Percentiles rank a stretch among this genome's conserved stretches.
These are phyloP conservation scores for Dalechampia spathulata DNA, from an alignment of 441 rosid species.

Conservation along the genomic window DNA sequence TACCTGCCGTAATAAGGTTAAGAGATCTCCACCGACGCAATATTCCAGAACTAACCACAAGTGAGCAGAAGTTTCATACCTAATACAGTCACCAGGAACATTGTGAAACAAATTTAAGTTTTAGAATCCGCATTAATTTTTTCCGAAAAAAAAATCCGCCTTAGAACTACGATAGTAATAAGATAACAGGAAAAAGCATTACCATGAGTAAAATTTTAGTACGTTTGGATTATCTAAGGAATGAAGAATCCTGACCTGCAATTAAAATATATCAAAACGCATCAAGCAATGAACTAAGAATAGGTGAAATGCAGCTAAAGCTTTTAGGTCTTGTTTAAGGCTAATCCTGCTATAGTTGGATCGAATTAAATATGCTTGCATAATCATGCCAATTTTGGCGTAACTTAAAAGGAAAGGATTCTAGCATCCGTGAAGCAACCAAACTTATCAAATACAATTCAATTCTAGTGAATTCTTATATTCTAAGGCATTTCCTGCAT, in stretches of 20 bases:
- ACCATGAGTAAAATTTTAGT: slow-evolving; percentile 84
- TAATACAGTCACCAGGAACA: slow-evolving; percentile 19
- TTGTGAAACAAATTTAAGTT: background rate
- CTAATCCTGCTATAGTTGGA: no score
- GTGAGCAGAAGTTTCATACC: slow-evolving; percentile 97
- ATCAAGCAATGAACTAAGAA: slow-evolving; percentile 2
- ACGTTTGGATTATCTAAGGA: slow-evolving; percentile 71
- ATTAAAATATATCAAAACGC: background rate
- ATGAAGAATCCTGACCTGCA: slow-evolving; percentile 91
- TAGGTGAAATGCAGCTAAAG: background rate
- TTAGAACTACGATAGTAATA: slow-evolving; percentile 2
- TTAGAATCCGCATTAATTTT: no score
- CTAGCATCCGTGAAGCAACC: no score
- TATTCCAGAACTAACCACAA: slow-evolving; percentile 96
- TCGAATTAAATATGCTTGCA: no score
- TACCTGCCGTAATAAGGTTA: slow-evolving; percentile 86
- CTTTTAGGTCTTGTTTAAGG: no score
- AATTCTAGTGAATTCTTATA: no score
- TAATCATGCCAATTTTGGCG: no score
- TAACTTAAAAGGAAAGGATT: no score
- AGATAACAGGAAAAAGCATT: slow-evolving; percentile 9
- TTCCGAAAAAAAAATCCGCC: background rate
- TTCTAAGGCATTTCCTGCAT: no score
- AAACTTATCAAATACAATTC: no score
- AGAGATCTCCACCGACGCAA: slow-evolving; percentile 93